Conservation (phyloP, 352 stramenopile genomes). For the Thalassiosira mediterranea region DNA sequence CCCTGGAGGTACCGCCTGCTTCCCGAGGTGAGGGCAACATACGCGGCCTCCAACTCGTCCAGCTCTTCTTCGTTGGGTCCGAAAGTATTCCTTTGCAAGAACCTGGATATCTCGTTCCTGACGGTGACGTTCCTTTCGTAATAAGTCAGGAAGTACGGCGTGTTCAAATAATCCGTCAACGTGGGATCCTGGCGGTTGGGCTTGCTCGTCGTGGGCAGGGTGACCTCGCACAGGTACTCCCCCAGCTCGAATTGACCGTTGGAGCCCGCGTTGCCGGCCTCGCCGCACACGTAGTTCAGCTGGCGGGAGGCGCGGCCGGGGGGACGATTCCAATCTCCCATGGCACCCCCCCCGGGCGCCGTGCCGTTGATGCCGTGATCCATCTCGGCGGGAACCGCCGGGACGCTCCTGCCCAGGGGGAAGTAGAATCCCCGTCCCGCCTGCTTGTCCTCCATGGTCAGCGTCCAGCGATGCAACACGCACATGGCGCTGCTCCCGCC, state of each 20-base stretch:
- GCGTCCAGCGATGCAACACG: slow-evolving; percentile 27
- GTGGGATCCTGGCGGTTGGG: slow-evolving; percentile 8
- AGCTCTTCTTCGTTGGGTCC: slow-evolving; percentile 51
- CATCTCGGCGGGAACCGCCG: slow-evolving; percentile 7
- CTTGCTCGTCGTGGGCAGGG: slow-evolving; percentile 19
- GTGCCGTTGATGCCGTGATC: background rate
- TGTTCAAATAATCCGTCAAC: slow-evolving; percentile 1
- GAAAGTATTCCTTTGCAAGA: slow-evolving; percentile 69
- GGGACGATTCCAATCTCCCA: slow-evolving; percentile 38
- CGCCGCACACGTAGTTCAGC: slow-evolving; percentile 23
- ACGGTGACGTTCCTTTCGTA: slow-evolving; percentile 36
- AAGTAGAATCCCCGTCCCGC: slow-evolving; percentile 20
- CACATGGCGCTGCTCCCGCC: slow-evolving; percentile 13
- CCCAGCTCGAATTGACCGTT: slow-evolving; percentile 35
- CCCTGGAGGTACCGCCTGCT: background rate
- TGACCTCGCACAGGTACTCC: slow-evolving; percentile 53
- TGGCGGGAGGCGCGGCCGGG: slow-evolving; percentile 2
- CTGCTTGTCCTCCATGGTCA: slow-evolving; percentile 17
- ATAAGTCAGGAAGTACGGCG: slow-evolving; percentile 59
- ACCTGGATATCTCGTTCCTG: slow-evolving; percentile 54
- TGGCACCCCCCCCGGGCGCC: too few relatives aligned
- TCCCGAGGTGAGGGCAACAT: background rate
- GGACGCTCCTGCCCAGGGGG: slow-evolving; percentile 19
- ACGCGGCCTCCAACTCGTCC: slow-evolving; percentile 34
- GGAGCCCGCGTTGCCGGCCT: slow-evolving; percentile 31